Conservation (phyloP, 768 basidiomycete genomes). For the Suillus bovinus region DNA sequence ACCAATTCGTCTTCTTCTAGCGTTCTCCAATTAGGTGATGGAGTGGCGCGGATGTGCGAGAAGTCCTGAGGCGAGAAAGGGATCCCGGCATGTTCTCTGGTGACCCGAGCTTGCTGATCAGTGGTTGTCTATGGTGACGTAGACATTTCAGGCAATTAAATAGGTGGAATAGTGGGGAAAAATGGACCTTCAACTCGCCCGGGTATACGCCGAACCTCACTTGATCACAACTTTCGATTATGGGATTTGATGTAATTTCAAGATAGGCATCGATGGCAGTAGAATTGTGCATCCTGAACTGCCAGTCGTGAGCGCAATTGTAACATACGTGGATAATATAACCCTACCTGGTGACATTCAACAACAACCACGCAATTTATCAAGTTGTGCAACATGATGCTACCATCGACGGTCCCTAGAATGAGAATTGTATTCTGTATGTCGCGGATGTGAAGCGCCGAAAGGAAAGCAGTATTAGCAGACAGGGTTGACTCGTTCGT, state of each 20-base stretch:
- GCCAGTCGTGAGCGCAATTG: conserved; percentile 6
- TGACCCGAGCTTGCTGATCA: background rate
- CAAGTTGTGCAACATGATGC: conserved; percentile 70
- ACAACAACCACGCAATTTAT: conserved; percentile 63
- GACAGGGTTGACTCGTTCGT: conserved; percentile 15
- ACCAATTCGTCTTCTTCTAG: conserved; percentile 19
- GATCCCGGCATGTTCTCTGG: background rate
- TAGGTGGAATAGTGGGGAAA: background rate
- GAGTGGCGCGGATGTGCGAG: conserved; percentile 73
- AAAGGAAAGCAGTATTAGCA: conserved; percentile 31
- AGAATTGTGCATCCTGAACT: conserved; percentile 92
- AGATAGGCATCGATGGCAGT: conserved; percentile 64
- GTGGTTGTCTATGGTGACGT: background rate
- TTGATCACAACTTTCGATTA: conserved; percentile 72
- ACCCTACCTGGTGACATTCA: conserved; percentile 76
- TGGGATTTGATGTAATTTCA: conserved; percentile 65
- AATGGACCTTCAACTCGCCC: conserved; percentile 2
- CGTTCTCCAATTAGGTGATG: conserved; percentile 73
- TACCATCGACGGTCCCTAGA: conserved; percentile 65
- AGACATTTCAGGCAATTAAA: background rate
- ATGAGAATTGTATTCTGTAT: conserved; percentile 56
- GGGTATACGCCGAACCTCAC: conserved; percentile 73
- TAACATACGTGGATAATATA: background rate
- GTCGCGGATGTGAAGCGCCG: conserved; percentile 51
- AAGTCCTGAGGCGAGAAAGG: conserved; percentile 74